Evolutionary conservation across 1,284 basidiomycete species (phyloP), one percentile per base, ranked within the genome.

Genomic region (Boletus semigastroideus): DNA sequence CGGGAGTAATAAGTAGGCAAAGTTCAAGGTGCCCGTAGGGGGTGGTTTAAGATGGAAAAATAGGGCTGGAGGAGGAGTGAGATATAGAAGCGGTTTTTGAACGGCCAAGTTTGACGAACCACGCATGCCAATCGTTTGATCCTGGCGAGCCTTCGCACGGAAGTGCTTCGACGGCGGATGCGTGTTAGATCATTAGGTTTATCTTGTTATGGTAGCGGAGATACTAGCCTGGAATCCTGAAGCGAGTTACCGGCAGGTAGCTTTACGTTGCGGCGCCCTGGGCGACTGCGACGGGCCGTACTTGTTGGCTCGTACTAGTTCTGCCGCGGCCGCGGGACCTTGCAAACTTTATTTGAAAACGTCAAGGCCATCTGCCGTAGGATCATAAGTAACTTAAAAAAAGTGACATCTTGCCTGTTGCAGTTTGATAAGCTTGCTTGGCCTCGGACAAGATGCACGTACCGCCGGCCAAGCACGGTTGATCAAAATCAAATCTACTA

Each of bases 101-200:
- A 54, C 52, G 64, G 59, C 28, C n/a, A 47, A 39, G 39, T 17
- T 45, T 34, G 41, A 47, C 13, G 51, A 47, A 22, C 40, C 20
- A 46, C 44, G 44, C 47, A 49, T 30, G 46, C 48, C 45, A 41
- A 49, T 42, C 38, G 49, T 48, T 61, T 60, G 57, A 52, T 47
- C 39, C 53, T 62, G 51, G 59, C 53, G 59, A 60, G 47, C 8
- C 60, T 63, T 62, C 46, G 49, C 60, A 60, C 58, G 54, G 30
- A 54, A 33, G 22, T 38, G 48, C 44, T 61, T 52, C 49, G 61
- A 51, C 37, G 20, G 27, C 16, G 22, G 49, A 37, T 41, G 20
- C 19, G 34, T 33, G 36, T 25, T 42, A 31, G 47, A 25, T 20
- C 54, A 36, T 30, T 30, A 38, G 45, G 47, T 48, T 37, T 30